Percentiles rank a stretch among this genome's conserved stretches.
Conservation (phyloP, 2,329 filamentous ascomycete genomes). For the Falciphora oryzae region DNA sequence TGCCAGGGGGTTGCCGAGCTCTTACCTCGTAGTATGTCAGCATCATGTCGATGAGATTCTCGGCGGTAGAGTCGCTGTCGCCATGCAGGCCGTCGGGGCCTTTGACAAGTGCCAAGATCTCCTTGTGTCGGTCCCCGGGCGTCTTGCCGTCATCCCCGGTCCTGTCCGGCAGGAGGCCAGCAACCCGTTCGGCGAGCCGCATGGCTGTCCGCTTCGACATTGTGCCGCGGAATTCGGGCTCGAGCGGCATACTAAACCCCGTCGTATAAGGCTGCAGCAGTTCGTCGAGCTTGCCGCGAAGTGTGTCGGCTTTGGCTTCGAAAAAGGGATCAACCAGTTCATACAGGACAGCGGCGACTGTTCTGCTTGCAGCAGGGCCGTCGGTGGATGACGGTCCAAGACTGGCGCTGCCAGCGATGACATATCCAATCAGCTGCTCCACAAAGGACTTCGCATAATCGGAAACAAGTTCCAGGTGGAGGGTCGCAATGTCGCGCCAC, state of each 20-base stretch:
- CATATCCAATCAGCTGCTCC: slow-evolving; percentile 17
- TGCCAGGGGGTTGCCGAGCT: slow-evolving; percentile 13
- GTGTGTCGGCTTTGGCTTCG: slow-evolving; percentile 17
- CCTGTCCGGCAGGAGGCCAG: slow-evolving; percentile 20
- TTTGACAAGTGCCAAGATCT: neutral
- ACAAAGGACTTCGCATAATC: slow-evolving; percentile 17
- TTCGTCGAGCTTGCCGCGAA: slow-evolving; percentile 32
- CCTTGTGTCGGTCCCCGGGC: neutral
- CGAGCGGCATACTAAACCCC: slow-evolving; percentile 27
- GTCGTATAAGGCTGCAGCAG: slow-evolving; percentile 30
- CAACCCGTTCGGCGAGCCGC: slow-evolving; percentile 16
- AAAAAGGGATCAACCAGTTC: slow-evolving; percentile 23
- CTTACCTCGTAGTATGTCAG: slow-evolving; percentile 35
- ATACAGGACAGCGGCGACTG: slow-evolving; percentile 19
- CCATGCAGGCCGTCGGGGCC: slow-evolving; percentile 9
- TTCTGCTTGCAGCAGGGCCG: slow-evolving; percentile 17
- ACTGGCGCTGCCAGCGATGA: slow-evolving; percentile 18
- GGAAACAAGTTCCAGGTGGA: slow-evolving; percentile 15
- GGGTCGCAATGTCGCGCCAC: slow-evolving; percentile 21
- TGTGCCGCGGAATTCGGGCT: slow-evolving; percentile 23
- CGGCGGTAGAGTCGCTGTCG: slow-evolving; percentile 27
- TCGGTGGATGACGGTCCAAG: slow-evolving; percentile 15
- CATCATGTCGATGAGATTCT: slow-evolving; percentile 29
- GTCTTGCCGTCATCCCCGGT: neutral
- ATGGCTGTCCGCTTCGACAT: slow-evolving; percentile 6